Base-by-base conservation (phyloP, 345 rosid species). In the Adansonia digitata region DNA sequence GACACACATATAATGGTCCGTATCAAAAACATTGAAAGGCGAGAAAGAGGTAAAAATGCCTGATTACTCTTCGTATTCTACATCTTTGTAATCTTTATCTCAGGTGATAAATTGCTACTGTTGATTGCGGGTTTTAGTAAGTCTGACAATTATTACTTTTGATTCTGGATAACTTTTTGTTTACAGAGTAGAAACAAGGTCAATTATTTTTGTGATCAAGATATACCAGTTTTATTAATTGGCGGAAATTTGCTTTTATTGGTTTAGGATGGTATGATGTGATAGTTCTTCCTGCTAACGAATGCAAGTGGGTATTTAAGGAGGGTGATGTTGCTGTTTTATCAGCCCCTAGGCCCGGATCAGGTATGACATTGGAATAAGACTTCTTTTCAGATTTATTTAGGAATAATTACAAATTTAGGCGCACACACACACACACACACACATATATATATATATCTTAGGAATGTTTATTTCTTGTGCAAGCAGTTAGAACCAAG, bases 271-370 rank as follows among this genome's bases (percentile, higher is more conserved):
- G 99, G 99, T 96, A 89, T 73, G 99, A 96, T 86, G 97, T 86
- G 68, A 81, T 89, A 68, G 91, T 93, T 62, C 85, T 85, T 76
- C 90, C 98, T 39, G 79, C 80, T 63, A 86, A 80, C 48, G 99
- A 93, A 35, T 90, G 88, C 85, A 96, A 90, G 83, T 96, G 98
- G 99, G 74, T 84, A 70, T 93, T 96, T 77, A 96, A 96, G 88
- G 99, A 96, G 88, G 99, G 99, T 55, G 99, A 96, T 77, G 99
- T 96, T 83, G 97, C 94, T 20, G 93, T 93, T 85, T 84, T 96
- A 75, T 96, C 97, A 31, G 83, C 82, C 55, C 97, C 91, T 45
- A 88, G 88, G 75, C 94, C 99, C 67, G 97, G 93, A 49, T 79
- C 91, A 84, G 93, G 95, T 92, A 51, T 73, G 83, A 56, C 75